Percentiles rank a stretch among this genome's conserved stretches.
Evolutionary conservation across 1,139 yeast genomes (phyloP).

Genomic region (Nakaseomyces delphensis): DNA sequence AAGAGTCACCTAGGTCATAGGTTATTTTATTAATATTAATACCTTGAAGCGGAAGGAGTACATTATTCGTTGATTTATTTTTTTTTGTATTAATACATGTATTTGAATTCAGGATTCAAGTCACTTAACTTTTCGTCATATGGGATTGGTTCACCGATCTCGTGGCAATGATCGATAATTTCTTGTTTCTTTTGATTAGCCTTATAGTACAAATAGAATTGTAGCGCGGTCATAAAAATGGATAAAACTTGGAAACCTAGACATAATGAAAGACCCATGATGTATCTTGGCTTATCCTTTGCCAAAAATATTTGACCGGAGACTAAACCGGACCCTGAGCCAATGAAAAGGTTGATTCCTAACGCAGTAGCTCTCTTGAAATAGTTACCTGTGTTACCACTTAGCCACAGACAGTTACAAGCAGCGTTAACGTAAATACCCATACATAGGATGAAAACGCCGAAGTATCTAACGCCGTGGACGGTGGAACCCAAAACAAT

Average conservation of each 20-base stretch:
- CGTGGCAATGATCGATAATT: slow-evolving; percentile 25
- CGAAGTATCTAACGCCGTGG: slow-evolving; percentile 40
- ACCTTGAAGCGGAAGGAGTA: too few species aligned
- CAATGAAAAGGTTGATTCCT: slow-evolving; percentile 39
- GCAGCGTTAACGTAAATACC: slow-evolving; percentile 39
- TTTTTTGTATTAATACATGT: slow-evolving; percentile 32
- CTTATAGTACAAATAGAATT: slow-evolving; percentile 36
- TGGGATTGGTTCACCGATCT: slow-evolving; percentile 38
- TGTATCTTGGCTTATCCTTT: slow-evolving; percentile 30
- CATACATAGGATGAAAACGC: slow-evolving; percentile 38
- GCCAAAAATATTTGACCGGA: slow-evolving; percentile 38
- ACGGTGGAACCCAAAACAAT: slow-evolving; percentile 32
- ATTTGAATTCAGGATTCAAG: slow-evolving; percentile 50
- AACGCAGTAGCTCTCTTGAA: slow-evolving; percentile 41
- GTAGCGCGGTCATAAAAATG: slow-evolving; percentile 38
- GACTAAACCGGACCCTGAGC: slow-evolving; percentile 41
- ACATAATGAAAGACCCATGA: slow-evolving; percentile 39
- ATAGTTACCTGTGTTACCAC: slow-evolving; percentile 39
- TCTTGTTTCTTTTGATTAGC: slow-evolving; percentile 38
- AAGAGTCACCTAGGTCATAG: too few species aligned
- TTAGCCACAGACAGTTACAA: slow-evolving; percentile 39
- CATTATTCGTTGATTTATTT: not conserved
- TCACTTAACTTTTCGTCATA: slow-evolving; percentile 51
- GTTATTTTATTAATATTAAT: too few species aligned
- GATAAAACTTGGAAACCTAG: slow-evolving; percentile 47